These are phyloP conservation scores for Pseudozyma thailandica DNA, from an alignment of 1,284 basidiomycete species.

Conservation along the genomic window DNA sequence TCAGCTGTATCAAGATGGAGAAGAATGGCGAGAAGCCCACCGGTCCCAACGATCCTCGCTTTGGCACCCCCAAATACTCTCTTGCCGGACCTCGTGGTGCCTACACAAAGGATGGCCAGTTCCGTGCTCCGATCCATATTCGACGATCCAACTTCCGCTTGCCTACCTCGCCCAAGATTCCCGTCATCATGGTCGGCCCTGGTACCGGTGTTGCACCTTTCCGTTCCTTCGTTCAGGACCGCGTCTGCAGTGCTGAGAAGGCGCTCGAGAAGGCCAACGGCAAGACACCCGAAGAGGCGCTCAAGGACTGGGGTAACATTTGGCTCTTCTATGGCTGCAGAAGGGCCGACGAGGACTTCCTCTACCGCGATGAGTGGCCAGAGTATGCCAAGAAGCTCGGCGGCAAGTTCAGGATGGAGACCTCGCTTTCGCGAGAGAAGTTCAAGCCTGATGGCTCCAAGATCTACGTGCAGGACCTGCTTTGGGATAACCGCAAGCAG, in stretches of 20 bases:
- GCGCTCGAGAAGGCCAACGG: constrained; percentile 84
- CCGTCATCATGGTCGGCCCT: constrained; percentile 98
- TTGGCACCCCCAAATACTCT: constrained; percentile 77
- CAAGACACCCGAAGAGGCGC: constrained; percentile 86
- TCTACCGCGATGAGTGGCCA: constrained; percentile 96
- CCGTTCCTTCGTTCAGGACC: constrained; percentile 97
- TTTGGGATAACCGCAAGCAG: constrained; percentile 69
- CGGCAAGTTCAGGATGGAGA: constrained; percentile 88
- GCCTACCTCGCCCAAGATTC: constrained; percentile 96
- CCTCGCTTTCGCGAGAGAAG: constrained; percentile 85
- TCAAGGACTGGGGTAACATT: constrained; percentile 94
- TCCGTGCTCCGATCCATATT: constrained; percentile 92
- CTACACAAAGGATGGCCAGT: constrained; percentile 76
- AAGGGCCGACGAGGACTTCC: constrained; percentile 84
- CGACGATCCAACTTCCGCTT: constrained; percentile 94
- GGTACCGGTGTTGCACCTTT: constrained; percentile 98
- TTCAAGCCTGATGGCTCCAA: constrained; percentile 85
- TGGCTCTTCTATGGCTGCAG: constrained; percentile 96
- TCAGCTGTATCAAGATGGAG: constrained; percentile 74
- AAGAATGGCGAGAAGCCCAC: constrained; percentile 70
- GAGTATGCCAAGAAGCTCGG: constrained; percentile 84
- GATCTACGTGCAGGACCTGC: constrained; percentile 91
- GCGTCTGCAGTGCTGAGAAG: constrained; percentile 90
- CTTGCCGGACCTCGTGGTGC: constrained; percentile 88
- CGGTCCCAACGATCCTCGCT: constrained; percentile 63